Base-by-base conservation (phyloP, 2,329 filamentous ascomycete genomes). In the Ascochyta koolunga region DNA sequence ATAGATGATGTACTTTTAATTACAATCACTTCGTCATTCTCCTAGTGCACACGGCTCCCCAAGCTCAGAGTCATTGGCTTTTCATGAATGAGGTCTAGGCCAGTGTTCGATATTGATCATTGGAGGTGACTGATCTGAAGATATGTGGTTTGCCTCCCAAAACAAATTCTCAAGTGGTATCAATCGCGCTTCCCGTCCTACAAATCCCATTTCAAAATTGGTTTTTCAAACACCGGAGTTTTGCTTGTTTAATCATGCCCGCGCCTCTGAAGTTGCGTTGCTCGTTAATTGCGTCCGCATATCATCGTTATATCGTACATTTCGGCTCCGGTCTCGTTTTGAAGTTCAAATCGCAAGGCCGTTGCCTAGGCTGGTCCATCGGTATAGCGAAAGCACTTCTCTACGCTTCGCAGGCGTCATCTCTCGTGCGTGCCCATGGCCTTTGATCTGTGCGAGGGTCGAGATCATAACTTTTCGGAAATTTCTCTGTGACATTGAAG, bases 401-500 rank as follows among this genome's bases (percentile, higher is more conserved):
- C 80, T 73, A 11, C 81, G 73, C 50, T 73, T 74, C 19, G 70
- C 69, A 21, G 69, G 67, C 8, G 68, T 73, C 70, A 73, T 73
- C 49, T 74, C 71, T 38, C 70, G 62, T 24, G 70, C 62, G 32
- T 74, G 70, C 3, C 66, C 67, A 39, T 72, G 68, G 50, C 71
- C 70, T 45, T 73, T 74, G 44, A 74, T 74, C 38, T 74, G 71
- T 6, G 71, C 70, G 32, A 74, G 46, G 16, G 70, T 61, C 75
- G 74, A 53, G 73, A 80, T 70, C 56, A 84, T 75, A 0, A 84
- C 81, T 59, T 82, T 82, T 25, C 82, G 77, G 62, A 84, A 84
- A 58, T 83, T 83, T 69, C 80, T 78, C 79, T 54, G n/a, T n/a
- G 21, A 21, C 25, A 13, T n/a, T 6, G 2, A 29, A 22, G 40